These are phyloP conservation scores for Podospora bellae-mahoneyi DNA, from an alignment of 495 filamentous ascomycete genomes.

Conservation along the genomic window DNA sequence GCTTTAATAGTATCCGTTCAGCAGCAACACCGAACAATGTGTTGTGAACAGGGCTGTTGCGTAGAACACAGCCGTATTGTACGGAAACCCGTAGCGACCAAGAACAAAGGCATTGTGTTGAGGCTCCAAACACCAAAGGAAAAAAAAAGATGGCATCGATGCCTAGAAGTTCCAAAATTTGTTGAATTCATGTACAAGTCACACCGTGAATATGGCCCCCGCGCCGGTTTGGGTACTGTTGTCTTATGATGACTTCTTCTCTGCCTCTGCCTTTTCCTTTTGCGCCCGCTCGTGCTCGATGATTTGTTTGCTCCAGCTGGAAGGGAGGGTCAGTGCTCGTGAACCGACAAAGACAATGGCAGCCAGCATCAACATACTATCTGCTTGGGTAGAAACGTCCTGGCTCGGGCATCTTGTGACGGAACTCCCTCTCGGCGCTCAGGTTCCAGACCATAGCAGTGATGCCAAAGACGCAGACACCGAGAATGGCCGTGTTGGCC, in stretches of 20 bases:
- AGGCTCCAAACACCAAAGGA: not conserved
- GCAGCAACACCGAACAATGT: not conserved
- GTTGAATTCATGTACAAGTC: slow-evolving; percentile 18
- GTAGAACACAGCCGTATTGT: not conserved
- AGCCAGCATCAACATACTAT: slow-evolving; percentile 62
- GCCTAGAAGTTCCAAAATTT: not conserved
- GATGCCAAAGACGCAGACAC: slow-evolving; percentile 67
- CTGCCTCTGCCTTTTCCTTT: slow-evolving; percentile 43
- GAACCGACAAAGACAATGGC: not conserved
- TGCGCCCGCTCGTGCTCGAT: slow-evolving; percentile 77
- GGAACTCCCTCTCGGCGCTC: slow-evolving; percentile 77
- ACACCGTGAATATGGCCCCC: not conserved
- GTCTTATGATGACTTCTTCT: slow-evolving; percentile 20
- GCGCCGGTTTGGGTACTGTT: not conserved
- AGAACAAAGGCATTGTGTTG: not conserved
- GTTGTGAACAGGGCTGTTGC: not conserved
- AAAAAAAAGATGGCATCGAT: not conserved
- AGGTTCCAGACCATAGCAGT: slow-evolving; percentile 69
- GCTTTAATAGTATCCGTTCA: not conserved
- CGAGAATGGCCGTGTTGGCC: slow-evolving; percentile 83
- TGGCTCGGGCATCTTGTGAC: slow-evolving; percentile 80
- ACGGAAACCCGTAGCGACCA: not conserved
- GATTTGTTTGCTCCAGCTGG: slow-evolving; percentile 89
- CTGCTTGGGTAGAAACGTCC: slow-evolving; percentile 91
- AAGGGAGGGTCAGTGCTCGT: not conserved